Conservation (phyloP, 2,329 filamentous ascomycete genomes). For the Alternaria sp. region DNA sequence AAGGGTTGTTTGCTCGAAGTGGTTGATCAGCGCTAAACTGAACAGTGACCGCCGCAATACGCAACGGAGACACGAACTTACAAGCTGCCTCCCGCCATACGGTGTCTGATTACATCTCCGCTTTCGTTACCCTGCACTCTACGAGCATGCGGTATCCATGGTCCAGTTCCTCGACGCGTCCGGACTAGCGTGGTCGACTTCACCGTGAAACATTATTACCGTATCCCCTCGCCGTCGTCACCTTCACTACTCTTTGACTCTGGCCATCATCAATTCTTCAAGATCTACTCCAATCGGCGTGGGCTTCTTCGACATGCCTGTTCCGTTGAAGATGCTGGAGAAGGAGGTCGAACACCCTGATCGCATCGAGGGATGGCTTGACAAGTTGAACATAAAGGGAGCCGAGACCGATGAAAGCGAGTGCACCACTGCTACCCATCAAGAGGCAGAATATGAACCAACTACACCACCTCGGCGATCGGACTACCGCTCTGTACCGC, state of each 20-base stretch:
- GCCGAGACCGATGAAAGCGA: background rate
- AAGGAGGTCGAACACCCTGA: background rate
- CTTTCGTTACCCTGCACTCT: background rate
- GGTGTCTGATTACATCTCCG: background rate
- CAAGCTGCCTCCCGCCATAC: background rate
- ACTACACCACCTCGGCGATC: background rate
- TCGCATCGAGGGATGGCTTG: constrained; percentile 8
- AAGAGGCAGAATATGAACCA: background rate
- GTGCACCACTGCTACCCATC: background rate
- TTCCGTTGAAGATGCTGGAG: background rate
- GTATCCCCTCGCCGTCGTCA: background rate
- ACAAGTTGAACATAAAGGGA: background rate
- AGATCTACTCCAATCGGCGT: background rate
- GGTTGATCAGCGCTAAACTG: background rate
- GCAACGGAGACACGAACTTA: background rate
- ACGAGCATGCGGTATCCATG: background rate
- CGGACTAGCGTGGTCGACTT: constrained; percentile 8
- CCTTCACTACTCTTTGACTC: background rate
- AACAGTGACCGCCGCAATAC: background rate
- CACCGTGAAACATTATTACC: constrained; percentile 6
- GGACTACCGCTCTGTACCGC: too few relatives aligned
- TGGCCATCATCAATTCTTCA: background rate
- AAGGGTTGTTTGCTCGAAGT: background rate
- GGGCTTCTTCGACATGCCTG: background rate
- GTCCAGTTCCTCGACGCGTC: background rate